Conservation (phyloP, 306 rosid genomes). For the Vachellia pachyceras region DNA sequence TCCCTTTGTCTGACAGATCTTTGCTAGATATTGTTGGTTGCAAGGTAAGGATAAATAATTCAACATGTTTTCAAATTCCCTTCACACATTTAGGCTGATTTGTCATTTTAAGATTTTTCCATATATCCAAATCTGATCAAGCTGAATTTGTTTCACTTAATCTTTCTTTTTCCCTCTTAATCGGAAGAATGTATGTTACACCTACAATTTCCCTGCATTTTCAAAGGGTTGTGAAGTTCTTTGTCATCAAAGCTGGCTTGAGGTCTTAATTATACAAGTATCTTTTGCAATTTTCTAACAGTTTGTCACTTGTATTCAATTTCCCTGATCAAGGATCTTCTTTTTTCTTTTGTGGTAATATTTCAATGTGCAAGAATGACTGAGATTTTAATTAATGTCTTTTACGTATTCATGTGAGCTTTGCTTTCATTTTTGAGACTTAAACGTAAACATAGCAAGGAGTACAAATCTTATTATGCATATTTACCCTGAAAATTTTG, state of each 20-base stretch:
- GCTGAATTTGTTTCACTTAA: neutral
- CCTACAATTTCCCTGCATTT: neutral
- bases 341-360: neutral
- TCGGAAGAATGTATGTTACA: neutral
- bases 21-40: constrained; percentile 78
- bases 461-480: neutral
- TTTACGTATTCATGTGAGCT: neutral
- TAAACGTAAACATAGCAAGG: constrained; percentile 2
- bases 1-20: constrained; percentile 69
- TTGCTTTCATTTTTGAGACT: neutral
- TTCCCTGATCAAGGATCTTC: neutral
- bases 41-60: constrained; percentile 59
- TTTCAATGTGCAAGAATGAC: constrained; percentile 2
- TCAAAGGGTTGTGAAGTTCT: neutral
- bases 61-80: constrained; percentile 21
- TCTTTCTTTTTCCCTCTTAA: neutral
- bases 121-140: constrained; percentile 8
- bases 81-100: constrained; percentile 4
- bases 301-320: neutral
- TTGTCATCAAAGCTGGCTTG: constrained; percentile 4
- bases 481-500: neutral
- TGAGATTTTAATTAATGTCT: neutral
- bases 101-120: constrained; percentile 1
- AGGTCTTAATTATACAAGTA: neutral
- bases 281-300: neutral